Evolutionary conservation across 768 basidiomycete species (phyloP), one percentile per base, ranked within the genome.

Genomic region (Holtermanniella nyarrowii): DNA sequence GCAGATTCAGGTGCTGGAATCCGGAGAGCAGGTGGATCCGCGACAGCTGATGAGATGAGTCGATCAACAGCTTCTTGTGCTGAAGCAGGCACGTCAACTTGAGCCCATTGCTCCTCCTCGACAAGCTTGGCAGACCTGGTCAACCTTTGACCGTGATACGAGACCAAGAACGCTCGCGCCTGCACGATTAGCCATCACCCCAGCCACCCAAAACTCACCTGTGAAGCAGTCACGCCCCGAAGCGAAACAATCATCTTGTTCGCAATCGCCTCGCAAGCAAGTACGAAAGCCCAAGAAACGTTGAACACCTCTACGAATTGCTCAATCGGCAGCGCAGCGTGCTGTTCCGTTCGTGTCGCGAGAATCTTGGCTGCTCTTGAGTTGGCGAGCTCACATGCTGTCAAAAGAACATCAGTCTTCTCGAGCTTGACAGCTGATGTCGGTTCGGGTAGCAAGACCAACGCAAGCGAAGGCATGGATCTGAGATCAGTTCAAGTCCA

Each of bases 91-190:
- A 93, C 81, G 50, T 95, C 87, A 13, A 80, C 77, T 14, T 85
- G 85, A 52, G 76, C 81, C 95, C 95, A 97, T 54, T 84, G 85
- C 66, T 99, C 95, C 59, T 96, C 89, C 69, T 97, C 90, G 5
- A 99, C 93, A 23, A 88, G 74, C 68, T 85, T 88, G 23, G 93
- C 91, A 2, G 84, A 85, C 50, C 78, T 78, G 2, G 82, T 79
- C 42, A 97, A 79, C 46, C 85, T 78, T 11, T 77, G 72, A 59
- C 89, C 83, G 65, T 99, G 95, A 73, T 91, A 96, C 0, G 76
- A 72, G 62, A 85, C 82, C 23, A 99, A 75, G 74, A 91, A 99
- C 10, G 79, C 73, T 73, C 90, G 91, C 4, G 90, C 86, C 83
- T 90, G 52, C 3, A 40, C 20, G 60, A 31, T 37, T 48, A 48